These are phyloP conservation scores for Henckelia pumila DNA, from an alignment of 257 asterid genomes.

Conservation along the genomic window DNA sequence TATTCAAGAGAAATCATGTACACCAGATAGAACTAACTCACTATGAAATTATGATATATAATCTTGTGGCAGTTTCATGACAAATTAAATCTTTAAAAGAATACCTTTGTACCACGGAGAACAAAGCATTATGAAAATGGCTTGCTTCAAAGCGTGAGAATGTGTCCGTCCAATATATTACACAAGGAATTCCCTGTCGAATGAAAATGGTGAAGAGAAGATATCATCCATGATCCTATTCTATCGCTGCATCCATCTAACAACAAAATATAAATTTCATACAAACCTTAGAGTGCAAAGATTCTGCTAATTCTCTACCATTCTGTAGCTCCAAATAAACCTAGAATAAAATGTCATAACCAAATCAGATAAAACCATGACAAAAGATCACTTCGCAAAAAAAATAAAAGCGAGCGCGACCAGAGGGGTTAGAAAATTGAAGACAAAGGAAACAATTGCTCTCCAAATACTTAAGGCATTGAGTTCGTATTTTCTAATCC, in stretches of 20 bases:
- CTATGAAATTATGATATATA: no score
- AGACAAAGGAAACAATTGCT: background rate
- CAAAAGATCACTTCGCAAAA: background rate
- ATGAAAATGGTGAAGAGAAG: constrained; percentile 23
- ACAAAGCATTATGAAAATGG: constrained; percentile 79
- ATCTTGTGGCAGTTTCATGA: background rate
- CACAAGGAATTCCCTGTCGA: constrained; percentile 79
- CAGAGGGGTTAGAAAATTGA: background rate
- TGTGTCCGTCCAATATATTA: constrained; percentile 73
- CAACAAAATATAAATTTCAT: constrained; percentile 10
- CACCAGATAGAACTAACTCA: background rate
- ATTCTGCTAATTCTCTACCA: constrained; percentile 77
- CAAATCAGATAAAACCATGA: constrained; percentile 21
- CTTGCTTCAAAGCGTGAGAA: constrained; percentile 71
- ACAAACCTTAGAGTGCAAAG: constrained; percentile 82
- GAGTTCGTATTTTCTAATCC: constrained; percentile 4
- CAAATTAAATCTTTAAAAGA: constrained; percentile 12
- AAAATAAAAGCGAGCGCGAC: background rate
- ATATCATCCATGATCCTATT: constrained; percentile 22
- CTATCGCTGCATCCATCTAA: constrained; percentile 4
- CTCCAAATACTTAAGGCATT: background rate
- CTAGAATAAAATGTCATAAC: constrained; percentile 42
- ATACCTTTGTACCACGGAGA: constrained; percentile 84
- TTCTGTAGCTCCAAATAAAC: constrained; percentile 86
- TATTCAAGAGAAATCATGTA: constrained; percentile 2